These are phyloP conservation scores for Hevea brasiliensis DNA, from an alignment of 345 rosid species.

Conservation along the genomic window DNA sequence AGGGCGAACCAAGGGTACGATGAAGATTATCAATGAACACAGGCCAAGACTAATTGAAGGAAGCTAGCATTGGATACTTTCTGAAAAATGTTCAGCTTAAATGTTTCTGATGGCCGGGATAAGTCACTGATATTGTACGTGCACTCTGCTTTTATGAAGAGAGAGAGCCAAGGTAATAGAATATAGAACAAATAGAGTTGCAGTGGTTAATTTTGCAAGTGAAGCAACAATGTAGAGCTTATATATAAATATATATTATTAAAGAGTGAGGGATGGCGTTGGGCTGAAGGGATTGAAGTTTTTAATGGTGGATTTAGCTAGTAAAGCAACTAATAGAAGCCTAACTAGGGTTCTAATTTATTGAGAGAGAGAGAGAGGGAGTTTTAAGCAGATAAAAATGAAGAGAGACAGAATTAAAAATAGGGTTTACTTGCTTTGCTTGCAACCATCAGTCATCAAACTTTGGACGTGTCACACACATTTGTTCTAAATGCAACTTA, in stretches of 20 bases:
- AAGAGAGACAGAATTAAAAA: not conserved
- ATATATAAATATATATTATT: not conserved
- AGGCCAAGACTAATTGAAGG: not conserved
- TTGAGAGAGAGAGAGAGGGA: not conserved
- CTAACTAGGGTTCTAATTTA: not conserved
- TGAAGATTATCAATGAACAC: not conserved
- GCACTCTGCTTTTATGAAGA: conserved; percentile 10
- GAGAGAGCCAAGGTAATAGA: not conserved
- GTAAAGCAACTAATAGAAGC: not conserved
- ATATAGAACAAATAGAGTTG: not conserved
- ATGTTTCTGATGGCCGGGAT: conserved; percentile 8
- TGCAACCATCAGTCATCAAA: conserved; percentile 7
- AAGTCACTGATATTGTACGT: not conserved
- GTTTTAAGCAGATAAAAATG: not conserved
- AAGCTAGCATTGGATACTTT: conserved; percentile 12
- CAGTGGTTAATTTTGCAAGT: conserved; percentile 17
- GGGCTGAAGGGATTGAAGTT: conserved; percentile 10
- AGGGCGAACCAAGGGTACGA: not conserved
- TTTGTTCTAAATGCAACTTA: not conserved
- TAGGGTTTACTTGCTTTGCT: conserved; percentile 5
- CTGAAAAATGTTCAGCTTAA: conserved; percentile 2
- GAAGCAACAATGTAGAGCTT: conserved; percentile 18
- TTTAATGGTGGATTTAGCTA: conserved; percentile 7
- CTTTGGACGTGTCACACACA: not conserved
- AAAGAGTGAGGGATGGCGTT: not conserved